Base-by-base conservation (phyloP, 371 early-diverging fungal species). In the Gilbertella persicaria region DNA sequence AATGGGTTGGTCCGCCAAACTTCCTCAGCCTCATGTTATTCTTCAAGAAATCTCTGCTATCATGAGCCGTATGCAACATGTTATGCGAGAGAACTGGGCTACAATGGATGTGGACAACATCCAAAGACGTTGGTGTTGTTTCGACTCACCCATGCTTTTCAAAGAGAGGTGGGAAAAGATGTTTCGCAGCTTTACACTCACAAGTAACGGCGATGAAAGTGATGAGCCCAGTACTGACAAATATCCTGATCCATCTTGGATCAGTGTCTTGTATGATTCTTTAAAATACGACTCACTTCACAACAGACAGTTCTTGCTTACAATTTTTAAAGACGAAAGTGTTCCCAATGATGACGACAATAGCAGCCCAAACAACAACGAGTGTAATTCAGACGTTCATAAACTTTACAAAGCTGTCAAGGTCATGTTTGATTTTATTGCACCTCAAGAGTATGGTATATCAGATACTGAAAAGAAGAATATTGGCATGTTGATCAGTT, bases 91-190 rank as follows among this genome's bases (percentile, higher is more conserved):
- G 29, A 96, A 94, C 64, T 89, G 92, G 59, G 59, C 66, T 16
- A 53, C 45, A 13, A 71, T 82, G 46, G 71, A 80, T 26, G 78
- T 87, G 0, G 83, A 83, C 8, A 54, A 67, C 5, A 63, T 88
- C 10, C 90, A 91, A 66, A 47, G 69, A 36, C 72, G 81, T 2
- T 92, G 93, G 93, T 92, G 93, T 57, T 92, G 93, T 53, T 75
- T 77, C 55, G 93, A 93, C 55, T 84, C 83, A 17, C 87, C 89
- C 1, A 64, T 74, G 1, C 65, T 91, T 17, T 92, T 91, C 63
- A 78, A 82, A 53, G 98, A 98, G 74, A 85, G 98, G 14, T 98
- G 98, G 98, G 94, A 94, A 64, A 94, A 94, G 67, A 82, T 96
- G 45, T 92, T 98, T 61, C 69, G 76, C 24, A 94, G 95, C 39